Evolutionary conservation across 2,329 filamentous ascomycete species (phyloP), one percentile per base, ranked within the genome.

Genomic region (Metarhizium sp.): DNA sequence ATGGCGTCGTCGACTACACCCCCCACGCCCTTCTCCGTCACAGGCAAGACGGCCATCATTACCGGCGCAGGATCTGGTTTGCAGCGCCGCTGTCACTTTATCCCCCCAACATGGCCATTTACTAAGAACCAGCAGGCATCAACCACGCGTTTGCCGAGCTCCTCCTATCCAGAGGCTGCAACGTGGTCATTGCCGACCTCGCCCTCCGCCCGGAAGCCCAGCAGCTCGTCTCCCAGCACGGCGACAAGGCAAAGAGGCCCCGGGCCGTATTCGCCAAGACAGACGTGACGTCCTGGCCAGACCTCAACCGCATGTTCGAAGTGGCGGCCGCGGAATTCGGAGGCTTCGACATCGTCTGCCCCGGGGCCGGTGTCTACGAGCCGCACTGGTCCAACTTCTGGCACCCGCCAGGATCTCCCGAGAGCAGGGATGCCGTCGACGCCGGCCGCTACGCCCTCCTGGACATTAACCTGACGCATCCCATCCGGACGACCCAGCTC

Each of bases 281-380:
- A 1, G 73, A 78, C 54, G 75, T 78, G 0, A 70, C 72, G 0
- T 69, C 67, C 0, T 77, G 75, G 75, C 57, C 64, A 1, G 67
- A 70, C 4, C 60, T 78, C 0, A 51, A 63, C 1, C 57, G 57
- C 16, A 67, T 73, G 59, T 74, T 76, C 53, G 59, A 66, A 3
- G 58, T 59, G 3, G 62, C 73, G 0, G 45, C 69, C 1, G 25
- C 57, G 1, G 66, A 71, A 30, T 76, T 77, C 51, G 70, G 70
- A 0, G 61, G 60, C 2, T 66, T 73, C 56, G 72, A 74, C 50
- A 68, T 78, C 29, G 63, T 77, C 3, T 76, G 73, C 42, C 73
- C 75, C 0, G 74, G 75, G 0, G 75, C 75, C 0, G 75, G 75
- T 32, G 64, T 78, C 4, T 78, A 73, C 51, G 76, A 78, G 57